phyloP scores from a whole-genome alignment of 495 filamentous ascomycete genomes.

The Jackrogersella minutella region DNA sequence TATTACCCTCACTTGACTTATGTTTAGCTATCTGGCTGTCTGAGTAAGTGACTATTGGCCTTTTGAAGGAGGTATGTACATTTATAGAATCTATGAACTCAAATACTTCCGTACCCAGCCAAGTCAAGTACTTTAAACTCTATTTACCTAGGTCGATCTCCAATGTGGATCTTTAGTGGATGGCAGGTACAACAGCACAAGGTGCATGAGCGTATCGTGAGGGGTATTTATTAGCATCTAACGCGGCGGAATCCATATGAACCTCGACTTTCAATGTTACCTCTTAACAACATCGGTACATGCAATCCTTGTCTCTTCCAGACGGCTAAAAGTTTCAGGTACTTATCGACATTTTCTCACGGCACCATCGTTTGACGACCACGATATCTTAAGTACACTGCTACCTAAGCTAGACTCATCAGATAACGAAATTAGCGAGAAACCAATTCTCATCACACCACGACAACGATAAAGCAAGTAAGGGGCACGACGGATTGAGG shows the following conservation, averaged over 20 bases:
- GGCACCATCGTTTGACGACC: background rate
- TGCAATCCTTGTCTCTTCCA: background rate
- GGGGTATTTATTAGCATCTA: background rate
- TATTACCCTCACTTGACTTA: no score
- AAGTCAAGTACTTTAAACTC: no score
- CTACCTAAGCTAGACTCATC: no score
- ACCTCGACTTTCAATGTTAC: background rate
- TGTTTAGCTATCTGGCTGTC: no score
- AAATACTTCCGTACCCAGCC: background rate
- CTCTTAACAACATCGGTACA: background rate
- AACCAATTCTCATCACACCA: background rate
- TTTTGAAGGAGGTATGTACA: no score
- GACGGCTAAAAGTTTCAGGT: background rate
- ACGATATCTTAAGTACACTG: background rate
- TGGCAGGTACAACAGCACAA: background rate
- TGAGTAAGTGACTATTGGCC: no score
- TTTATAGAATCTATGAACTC: background rate
- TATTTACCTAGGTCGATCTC: constrained; percentile 8
- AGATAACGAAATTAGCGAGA: no score
- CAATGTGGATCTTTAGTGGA: background rate
- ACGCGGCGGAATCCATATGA: background rate
- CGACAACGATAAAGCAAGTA: background rate
- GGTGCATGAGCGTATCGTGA: background rate
- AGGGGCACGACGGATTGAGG: background rate
- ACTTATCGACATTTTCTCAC: background rate